These are phyloP conservation scores for Plectosphaerella sp. DNA, from an alignment of 2,329 filamentous ascomycete genomes.

Conservation along the genomic window DNA sequence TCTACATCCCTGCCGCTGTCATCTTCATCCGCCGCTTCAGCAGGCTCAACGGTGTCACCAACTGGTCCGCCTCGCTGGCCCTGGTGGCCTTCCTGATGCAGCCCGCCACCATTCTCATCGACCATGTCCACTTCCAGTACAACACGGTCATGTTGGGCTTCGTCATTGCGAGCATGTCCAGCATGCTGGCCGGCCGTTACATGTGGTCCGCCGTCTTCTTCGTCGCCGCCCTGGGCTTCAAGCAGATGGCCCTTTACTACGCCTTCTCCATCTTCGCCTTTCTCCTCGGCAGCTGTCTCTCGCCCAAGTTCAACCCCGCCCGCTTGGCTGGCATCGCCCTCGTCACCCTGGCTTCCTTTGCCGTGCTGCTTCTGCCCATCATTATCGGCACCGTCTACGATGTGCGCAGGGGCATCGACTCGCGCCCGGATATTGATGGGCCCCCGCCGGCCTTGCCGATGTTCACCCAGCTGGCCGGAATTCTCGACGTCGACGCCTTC, in stretches of 20 bases:
- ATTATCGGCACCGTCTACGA: constrained; percentile 69
- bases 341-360: constrained; percentile 69
- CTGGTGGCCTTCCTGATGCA: constrained; percentile 90
- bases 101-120: constrained; percentile 82
- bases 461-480: constrained; percentile 52
- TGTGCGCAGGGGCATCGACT: constrained; percentile 56
- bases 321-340: constrained; percentile 73
- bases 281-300: constrained; percentile 80
- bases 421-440: constrained; percentile 51
- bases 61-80: constrained; percentile 80
- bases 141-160: constrained; percentile 98
- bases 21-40: constrained; percentile 82
- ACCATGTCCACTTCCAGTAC: constrained; percentile 96
- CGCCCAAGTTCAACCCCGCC: constrained; percentile 61
- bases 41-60: constrained; percentile 68
- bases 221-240: constrained; percentile 89
- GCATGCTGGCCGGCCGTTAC: constrained; percentile 77
- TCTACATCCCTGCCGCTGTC: constrained; percentile 80
- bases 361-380: constrained; percentile 70
- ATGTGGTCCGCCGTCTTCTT: constrained; percentile 94
- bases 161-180: constrained; percentile 80
- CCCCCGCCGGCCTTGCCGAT: constrained; percentile 59
- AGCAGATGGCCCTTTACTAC: constrained; percentile 99
- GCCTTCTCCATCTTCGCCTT: constrained; percentile 90
- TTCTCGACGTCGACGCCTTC: constrained; percentile 59